Conservation (phyloP, 176 grass and related monocot genomes). For the Raddia distichophylla region DNA sequence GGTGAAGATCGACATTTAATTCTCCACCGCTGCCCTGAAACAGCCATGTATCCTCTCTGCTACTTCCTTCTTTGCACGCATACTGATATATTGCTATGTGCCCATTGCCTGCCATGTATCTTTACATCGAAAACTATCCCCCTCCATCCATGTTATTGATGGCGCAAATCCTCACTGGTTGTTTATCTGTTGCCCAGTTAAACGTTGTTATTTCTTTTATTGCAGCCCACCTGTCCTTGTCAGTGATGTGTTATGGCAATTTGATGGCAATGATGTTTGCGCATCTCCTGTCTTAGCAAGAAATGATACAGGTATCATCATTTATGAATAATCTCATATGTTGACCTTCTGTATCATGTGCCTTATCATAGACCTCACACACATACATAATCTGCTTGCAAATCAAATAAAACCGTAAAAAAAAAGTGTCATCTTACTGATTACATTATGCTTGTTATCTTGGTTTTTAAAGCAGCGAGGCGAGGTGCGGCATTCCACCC, state of each 20-base stretch:
- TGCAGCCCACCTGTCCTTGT: conserved; percentile 89
- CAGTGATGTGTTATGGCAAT: conserved; percentile 78
- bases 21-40: conserved; percentile 80
- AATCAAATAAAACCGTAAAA: not conserved
- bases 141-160: not conserved
- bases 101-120: not conserved
- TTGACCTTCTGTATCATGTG: conserved; percentile 19
- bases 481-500: no score
- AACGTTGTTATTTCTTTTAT: conserved; percentile 36
- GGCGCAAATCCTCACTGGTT: not conserved
- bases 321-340: not conserved
- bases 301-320: conserved; percentile 54
- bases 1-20: conserved; percentile 80
- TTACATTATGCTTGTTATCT: not conserved
- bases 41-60: conserved; percentile 60
- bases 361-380: not conserved
- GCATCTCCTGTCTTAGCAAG: conserved; percentile 58
- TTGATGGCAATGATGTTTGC: conserved; percentile 50
- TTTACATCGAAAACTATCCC: conserved; percentile 15
- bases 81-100: not conserved
- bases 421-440: not conserved
- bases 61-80: not conserved
- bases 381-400: not conserved
- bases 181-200: conserved; percentile 9
- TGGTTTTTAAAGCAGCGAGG: no score